A percentile compares a stretch with the other conserved stretches of the same genome.
phyloP scores from a whole-genome alignment of 2,329 filamentous ascomycete genomes.

The Cercospora zeae-maydis region DNA sequence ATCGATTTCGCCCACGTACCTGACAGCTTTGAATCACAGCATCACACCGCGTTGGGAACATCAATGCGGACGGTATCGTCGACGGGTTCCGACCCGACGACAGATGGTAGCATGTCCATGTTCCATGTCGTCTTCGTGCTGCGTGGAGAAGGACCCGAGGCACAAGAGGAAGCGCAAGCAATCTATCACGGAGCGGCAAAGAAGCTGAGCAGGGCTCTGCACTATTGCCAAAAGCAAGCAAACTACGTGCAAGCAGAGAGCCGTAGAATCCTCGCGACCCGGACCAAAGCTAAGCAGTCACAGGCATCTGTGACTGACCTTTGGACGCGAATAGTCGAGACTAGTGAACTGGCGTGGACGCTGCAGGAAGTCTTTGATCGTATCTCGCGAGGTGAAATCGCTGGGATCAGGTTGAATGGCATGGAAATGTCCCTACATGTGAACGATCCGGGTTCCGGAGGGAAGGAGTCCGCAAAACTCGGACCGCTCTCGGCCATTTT shows the following conservation, averaged over 20 bases:
- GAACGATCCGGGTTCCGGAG: conserved; percentile 36
- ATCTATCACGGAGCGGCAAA: conserved; percentile 88
- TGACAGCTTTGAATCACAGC: conserved; percentile 31
- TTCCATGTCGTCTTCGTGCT: conserved; percentile 95
- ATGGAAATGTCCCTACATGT: conserved; percentile 62
- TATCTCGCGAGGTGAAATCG: conserved; percentile 23
- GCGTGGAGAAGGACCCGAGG: conserved; percentile 73
- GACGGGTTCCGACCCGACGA: conserved; percentile 32
- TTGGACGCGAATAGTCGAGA: conserved; percentile 27
- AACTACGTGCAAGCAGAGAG: conserved; percentile 92
- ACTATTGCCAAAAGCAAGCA: conserved; percentile 84
- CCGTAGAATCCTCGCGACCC: conserved; percentile 73
- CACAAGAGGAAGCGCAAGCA: conserved; percentile 63
- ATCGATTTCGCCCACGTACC: conserved; percentile 31
- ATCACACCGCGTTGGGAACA: conserved; percentile 24
- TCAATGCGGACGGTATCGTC: conserved; percentile 31
- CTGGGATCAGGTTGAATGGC: conserved; percentile 62
- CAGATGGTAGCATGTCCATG: conserved; percentile 74
- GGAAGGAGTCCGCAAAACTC: conserved; percentile 4
- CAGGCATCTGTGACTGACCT: conserved; percentile 38
- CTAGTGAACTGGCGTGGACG: conserved; percentile 35
- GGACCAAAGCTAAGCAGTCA: conserved; percentile 72
- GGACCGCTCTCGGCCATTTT: conserved; percentile 78
- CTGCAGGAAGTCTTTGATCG: conserved; percentile 30
- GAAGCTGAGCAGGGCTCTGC: conserved; percentile 87